These are phyloP conservation scores for Juglanconis oblonga DNA, from an alignment of 2,329 filamentous ascomycete genomes.

Conservation along the genomic window DNA sequence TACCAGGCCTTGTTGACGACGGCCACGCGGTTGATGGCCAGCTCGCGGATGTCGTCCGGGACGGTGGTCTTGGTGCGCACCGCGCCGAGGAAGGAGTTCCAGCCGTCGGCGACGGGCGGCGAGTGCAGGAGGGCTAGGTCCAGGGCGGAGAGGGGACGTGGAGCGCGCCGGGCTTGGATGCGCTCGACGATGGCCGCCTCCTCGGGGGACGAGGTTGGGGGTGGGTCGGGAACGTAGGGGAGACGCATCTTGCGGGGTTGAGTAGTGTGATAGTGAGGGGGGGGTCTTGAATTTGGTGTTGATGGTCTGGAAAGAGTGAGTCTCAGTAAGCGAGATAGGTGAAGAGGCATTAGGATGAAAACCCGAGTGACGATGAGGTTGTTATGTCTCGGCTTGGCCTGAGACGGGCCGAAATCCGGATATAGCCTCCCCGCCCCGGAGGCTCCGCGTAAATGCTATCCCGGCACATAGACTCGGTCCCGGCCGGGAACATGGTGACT, in stretches of 20 bases:
- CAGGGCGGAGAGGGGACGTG: conserved; percentile 70
- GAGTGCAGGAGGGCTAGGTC: conserved; percentile 75
- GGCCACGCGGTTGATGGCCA: conserved; percentile 78
- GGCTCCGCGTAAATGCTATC: conserved; percentile 12
- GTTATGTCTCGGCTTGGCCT: not conserved
- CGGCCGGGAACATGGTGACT: not conserved
- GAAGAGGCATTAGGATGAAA: not conserved
- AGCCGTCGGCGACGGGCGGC: conserved; percentile 71
- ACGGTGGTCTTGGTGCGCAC: conserved; percentile 54
- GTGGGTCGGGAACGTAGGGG: conserved; percentile 59
- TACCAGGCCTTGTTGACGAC: conserved; percentile 80
- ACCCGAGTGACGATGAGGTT: not conserved
- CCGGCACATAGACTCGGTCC: conserved; percentile 11
- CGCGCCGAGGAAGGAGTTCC: conserved; percentile 67
- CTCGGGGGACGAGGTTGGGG: conserved; percentile 38
- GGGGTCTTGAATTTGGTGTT: not conserved
- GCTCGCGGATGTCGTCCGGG: conserved; percentile 61
- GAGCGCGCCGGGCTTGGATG: conserved; percentile 62
- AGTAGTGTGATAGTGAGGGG: conserved; percentile 8
- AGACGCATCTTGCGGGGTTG: conserved; percentile 55
- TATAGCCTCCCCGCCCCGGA: not conserved
- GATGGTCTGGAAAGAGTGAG: not conserved
- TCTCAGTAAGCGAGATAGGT: not conserved
- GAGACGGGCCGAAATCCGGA: conserved; percentile 1
- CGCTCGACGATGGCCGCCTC: conserved; percentile 59